phyloP scores from a whole-genome alignment of 768 basidiomycete species.

The Leccinum uliginosum region DNA sequence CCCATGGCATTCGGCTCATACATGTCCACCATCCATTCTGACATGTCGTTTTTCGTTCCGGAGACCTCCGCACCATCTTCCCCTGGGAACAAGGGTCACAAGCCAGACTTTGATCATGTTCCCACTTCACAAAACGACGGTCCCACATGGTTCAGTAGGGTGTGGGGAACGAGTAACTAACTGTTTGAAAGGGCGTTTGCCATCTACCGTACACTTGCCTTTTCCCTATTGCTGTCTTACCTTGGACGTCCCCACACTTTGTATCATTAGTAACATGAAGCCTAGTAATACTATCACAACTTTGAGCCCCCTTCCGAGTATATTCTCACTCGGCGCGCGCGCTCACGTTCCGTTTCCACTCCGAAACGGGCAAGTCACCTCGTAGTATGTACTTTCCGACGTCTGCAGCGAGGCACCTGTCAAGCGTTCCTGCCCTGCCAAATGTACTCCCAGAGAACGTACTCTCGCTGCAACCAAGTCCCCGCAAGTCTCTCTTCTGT shows the following conservation, averaged over 20 bases:
- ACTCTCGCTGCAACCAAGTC: conserved; percentile 57
- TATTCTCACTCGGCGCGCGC: not conserved
- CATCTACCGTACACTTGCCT: conserved; percentile 17
- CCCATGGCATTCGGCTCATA: conserved; percentile 43
- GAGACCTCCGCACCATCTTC: conserved; percentile 17
- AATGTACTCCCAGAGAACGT: conserved; percentile 56
- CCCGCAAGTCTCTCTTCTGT: conserved; percentile 75
- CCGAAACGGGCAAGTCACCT: not conserved
- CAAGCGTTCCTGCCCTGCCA: conserved; percentile 64
- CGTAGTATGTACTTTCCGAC: conserved; percentile 79
- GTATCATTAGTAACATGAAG: conserved; percentile 31
- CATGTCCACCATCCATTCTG: conserved; percentile 31
- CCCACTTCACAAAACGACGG: conserved; percentile 10
- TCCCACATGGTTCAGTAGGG: conserved; percentile 22
- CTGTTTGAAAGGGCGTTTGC: not conserved
- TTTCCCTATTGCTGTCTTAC: conserved; percentile 8
- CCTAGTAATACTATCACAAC: conserved; percentile 17
- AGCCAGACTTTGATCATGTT: conserved; percentile 13
- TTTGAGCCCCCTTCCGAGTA: not conserved
- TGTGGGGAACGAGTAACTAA: conserved; percentile 23
- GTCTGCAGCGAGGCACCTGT: conserved; percentile 69
- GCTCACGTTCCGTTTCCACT: not conserved
- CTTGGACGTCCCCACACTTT: conserved; percentile 16
- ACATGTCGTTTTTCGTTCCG: conserved; percentile 26
- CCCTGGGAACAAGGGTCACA: conserved; percentile 11